Base-by-base conservation (phyloP, 2,329 filamentous ascomycete species). In the Cladosporium phlei region DNA sequence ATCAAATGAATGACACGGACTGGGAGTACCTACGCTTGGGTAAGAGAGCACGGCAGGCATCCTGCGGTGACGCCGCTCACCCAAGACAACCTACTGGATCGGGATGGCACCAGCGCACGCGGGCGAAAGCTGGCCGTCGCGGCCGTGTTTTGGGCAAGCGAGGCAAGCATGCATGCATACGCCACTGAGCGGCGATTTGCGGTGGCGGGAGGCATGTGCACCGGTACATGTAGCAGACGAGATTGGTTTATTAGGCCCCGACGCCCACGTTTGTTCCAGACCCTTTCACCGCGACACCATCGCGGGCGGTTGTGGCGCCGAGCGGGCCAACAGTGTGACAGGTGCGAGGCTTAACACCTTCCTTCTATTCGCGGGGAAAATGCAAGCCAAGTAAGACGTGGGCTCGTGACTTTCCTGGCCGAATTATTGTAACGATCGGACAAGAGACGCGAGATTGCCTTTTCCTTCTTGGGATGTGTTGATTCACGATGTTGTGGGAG, bases 1-100 rank as follows among this genome's bases (percentile, higher is more conserved):
- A 39, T 39, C 22, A 28, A 43, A 33, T 29, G 33, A 43, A 43
- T 43, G 39, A 43, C 39, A 43, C 38, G 38, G 35, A 38, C 35
- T 38, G 35, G 12, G 27, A 20, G 38, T 40, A 25, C 28, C 39
- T 27, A 27, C 29, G 22, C 28, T 33, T 29, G 33, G 39, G 39
- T 43, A 33, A 32, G 25, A 43, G 29, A 33, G 39, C 39, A 25
- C 39, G 39, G 39, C 39, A 43, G 38, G 38, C 38, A n/a, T 42
- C 20, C 38, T 42, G 33, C 39, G 29, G 28, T 33, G 29, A 33
- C 39, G 39, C 39, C 20, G 19, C 27, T 11, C 38, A 33, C 17
- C 37, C 19, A n/a, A n/a, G n/a, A n/a, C n/a, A n/a, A 20, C 28
- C 29, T 17, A 12, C 39, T 17, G 16, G 39, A 43, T 33, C 39